Base-by-base conservation (phyloP, 2,329 filamentous ascomycete genomes). In the Phialophora expanda region DNA sequence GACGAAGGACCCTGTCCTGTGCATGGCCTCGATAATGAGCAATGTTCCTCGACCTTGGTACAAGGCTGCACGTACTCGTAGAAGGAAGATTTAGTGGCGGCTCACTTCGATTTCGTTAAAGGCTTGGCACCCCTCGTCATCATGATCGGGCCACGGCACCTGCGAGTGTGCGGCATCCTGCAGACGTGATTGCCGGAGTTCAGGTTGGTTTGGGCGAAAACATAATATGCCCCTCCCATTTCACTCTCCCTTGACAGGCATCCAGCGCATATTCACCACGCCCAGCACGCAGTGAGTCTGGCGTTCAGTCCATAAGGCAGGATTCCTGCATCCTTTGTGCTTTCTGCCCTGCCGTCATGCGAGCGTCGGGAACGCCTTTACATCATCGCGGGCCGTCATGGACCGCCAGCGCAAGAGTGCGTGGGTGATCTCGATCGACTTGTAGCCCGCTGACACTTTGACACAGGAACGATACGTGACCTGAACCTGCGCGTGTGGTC, bases 401-500 rank as follows among this genome's bases (percentile, higher is more conserved):
- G 81, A 83, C 73, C 80, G 79, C 73, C 78, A 77, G 74, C 78
- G 79, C 73, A 83, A 83, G 78, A 79, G 81, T 83, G 79, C 69
- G 76, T 61, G 44, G 38, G 66, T 55, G 58, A 26, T 48, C 51
- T 28, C 62, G 28, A 14, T 17, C 22, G 32, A 22, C 32, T 32
- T 20, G 44, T 24, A 28, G 58, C 55, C 50, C 61, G 44, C 44
- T 65, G 44, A 69, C 66, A 30, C 56, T n/a, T 46, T 66, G 46
- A 61, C n/a, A 51, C 76, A 97, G 93, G 92, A 83, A 91, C 97
- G 83, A 85, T 98, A 81, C 91, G 93, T 83, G 87, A 90, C 81
- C 84, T 96, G 75, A 99, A 99, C 78, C 86, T 88, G 76, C 87
- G 87, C 80, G 91, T 90, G 69, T 99, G 95, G 95, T 85, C 90